A percentile compares a stretch with the other conserved stretches of the same genome.
Conservation (phyloP, 1,284 basidiomycete genomes). For the Cryptococcus floricola region DNA sequence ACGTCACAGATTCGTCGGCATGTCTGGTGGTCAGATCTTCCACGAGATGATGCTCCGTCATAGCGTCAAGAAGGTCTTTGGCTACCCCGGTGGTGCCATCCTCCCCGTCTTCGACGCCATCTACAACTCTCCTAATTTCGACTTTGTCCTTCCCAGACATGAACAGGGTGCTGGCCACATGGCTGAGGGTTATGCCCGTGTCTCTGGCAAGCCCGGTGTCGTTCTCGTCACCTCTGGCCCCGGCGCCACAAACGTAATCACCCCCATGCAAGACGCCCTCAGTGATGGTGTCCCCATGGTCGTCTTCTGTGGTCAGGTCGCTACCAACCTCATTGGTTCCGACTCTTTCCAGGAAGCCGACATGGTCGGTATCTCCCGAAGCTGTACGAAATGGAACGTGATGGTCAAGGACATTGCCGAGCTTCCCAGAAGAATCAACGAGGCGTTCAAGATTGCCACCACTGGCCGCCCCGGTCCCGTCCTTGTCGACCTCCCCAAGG, state of each 20-base stretch:
- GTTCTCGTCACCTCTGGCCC: constrained; percentile 97
- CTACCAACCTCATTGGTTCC: constrained; percentile 93
- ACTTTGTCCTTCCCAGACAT: constrained; percentile 92
- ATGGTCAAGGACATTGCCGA: constrained; percentile 98
- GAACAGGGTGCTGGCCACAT: constrained; percentile 99
- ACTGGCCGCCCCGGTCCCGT: constrained; percentile 95
- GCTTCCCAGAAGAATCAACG: constrained; percentile 91
- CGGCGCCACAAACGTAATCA: constrained; percentile 95
- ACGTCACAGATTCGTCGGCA: constrained; percentile 68
- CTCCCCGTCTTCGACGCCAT: constrained; percentile 99
- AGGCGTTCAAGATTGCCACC: constrained; percentile 98
- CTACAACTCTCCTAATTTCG: constrained; percentile 91
- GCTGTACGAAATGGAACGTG: constrained; percentile 99
- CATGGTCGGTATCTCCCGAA: constrained; percentile 88
- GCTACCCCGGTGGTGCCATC: constrained; percentile 96
- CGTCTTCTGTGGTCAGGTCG: constrained; percentile 96
- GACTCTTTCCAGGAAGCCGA: constrained; percentile 99
- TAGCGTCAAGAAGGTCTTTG: constrained; percentile 93
- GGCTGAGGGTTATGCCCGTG: constrained; percentile 96
- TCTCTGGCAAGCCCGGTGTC: constrained; percentile 96
- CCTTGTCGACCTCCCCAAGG: constrained; percentile 95
- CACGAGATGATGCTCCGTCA: constrained; percentile 99
- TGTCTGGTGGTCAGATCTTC: constrained; percentile 95
- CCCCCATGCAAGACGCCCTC: constrained; percentile 96
- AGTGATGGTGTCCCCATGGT: constrained; percentile 92